These are phyloP conservation scores for Zygnema cylindricum DNA, from an alignment of 139 green algal species.

Conservation along the genomic window DNA sequence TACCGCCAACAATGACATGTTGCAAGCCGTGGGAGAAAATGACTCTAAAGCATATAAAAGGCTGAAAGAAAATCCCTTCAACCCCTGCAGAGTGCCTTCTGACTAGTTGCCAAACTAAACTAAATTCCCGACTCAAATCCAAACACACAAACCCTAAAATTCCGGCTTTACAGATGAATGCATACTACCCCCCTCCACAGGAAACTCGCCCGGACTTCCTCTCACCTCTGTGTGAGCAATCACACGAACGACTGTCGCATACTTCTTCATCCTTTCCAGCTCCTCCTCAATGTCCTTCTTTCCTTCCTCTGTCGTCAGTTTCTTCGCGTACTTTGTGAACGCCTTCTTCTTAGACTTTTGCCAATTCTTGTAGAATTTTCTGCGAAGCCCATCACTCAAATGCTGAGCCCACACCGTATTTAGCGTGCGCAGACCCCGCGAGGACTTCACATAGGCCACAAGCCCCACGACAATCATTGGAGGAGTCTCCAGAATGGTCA, in stretches of 20 bases:
- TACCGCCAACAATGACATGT: too few relatives aligned
- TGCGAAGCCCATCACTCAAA: constrained; percentile 90
- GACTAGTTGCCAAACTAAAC: too few relatives aligned
- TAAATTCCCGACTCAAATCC: background rate
- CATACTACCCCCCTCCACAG: too few relatives aligned
- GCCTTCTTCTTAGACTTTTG: constrained; percentile 99
- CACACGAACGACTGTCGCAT: constrained; percentile 74
- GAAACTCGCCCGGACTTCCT: too few relatives aligned
- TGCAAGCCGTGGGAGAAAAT: too few relatives aligned
- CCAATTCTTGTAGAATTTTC: constrained; percentile 98
- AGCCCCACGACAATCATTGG: constrained; percentile 97
- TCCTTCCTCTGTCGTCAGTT: constrained; percentile 84
- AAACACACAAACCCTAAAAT: background rate
- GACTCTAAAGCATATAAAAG: too few relatives aligned
- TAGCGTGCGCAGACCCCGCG: constrained; percentile 86
- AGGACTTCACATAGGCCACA: constrained; percentile 95
- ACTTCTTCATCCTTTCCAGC: constrained; percentile 94
- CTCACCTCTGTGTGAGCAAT: constrained; percentile 55
- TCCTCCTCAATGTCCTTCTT: constrained; percentile 89
- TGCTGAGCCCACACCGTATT: constrained; percentile 98
- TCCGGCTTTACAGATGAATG: too few relatives aligned
- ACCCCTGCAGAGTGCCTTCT: too few relatives aligned
- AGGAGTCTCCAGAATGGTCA: constrained; percentile 97
- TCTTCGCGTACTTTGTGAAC: constrained; percentile 97
- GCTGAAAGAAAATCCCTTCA: too few relatives aligned